Evolutionary conservation across 306 rosid genomes (phyloP).

Genomic region (Nissolia schottii): DNA sequence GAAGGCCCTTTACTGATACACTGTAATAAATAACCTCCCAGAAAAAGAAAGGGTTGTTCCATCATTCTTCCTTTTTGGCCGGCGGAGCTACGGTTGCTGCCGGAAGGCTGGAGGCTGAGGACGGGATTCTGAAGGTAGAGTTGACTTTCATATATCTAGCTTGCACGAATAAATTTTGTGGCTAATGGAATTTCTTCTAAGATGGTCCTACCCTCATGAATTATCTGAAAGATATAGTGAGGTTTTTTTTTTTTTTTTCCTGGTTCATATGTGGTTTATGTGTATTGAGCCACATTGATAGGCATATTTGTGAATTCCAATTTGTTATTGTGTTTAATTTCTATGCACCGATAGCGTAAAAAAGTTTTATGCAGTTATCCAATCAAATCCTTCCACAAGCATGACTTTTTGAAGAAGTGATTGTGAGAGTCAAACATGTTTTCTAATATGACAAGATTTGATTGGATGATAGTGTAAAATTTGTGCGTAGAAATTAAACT

Average conservation of each 20-base stretch:
- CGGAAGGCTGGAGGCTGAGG: constrained; percentile 71
- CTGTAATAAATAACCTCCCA: constrained; percentile 23
- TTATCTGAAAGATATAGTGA: not conserved
- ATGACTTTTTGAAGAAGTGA: too few relatives aligned
- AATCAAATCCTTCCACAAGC: too few relatives aligned
- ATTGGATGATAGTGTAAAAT: too few relatives aligned
- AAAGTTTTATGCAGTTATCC: too few relatives aligned
- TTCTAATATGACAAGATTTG: too few relatives aligned
- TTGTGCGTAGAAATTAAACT: too few relatives aligned
- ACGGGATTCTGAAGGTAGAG: constrained; percentile 74
- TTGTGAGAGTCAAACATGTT: too few relatives aligned
- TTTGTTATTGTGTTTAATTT: too few relatives aligned
- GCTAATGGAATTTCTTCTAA: not conserved
- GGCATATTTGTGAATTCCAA: not conserved
- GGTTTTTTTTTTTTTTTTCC: not conserved
- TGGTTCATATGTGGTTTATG: not conserved
- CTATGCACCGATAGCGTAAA: too few relatives aligned
- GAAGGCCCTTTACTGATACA: constrained; percentile 9
- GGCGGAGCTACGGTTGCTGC: constrained; percentile 91
- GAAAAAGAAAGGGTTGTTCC: constrained; percentile 86
- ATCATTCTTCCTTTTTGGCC: constrained; percentile 92
- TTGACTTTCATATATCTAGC: not conserved
- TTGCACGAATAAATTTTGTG: constrained; percentile 1
- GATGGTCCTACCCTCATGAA: not conserved
- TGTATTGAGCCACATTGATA: not conserved